These are phyloP conservation scores for Berberis vulgaris DNA, from an alignment of 164 flowering plant genomes.

Conservation along the genomic window DNA sequence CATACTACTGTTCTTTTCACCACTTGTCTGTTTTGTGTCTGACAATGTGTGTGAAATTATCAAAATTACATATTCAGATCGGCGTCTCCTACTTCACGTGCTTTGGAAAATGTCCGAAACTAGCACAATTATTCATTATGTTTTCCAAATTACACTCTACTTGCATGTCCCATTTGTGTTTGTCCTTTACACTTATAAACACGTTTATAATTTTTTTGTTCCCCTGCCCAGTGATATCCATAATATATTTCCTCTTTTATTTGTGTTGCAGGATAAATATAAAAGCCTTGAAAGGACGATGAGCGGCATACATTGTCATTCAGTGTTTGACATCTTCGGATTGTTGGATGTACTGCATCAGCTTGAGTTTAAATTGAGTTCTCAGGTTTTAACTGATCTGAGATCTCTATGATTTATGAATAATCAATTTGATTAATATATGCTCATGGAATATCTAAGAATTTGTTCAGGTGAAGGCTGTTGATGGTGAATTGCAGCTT, in stretches of 20 bases:
- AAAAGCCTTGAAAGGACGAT: constrained; percentile 34
- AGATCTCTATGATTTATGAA: neutral
- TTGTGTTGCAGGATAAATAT: constrained; percentile 25
- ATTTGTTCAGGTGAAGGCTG: constrained; percentile 22
- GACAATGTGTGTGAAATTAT: too few species aligned
- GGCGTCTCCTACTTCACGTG: too few species aligned
- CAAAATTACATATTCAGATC: too few species aligned
- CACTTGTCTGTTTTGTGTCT: too few species aligned
- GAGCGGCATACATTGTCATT: constrained; percentile 50
- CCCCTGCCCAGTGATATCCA: neutral
- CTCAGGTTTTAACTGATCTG: constrained; percentile 36
- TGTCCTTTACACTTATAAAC: too few species aligned
- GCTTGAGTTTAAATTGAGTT: constrained; percentile 34
- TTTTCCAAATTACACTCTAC: too few species aligned
- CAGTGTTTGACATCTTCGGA: constrained; percentile 61
- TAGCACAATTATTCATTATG: too few species aligned
- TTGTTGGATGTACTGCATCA: constrained; percentile 52
- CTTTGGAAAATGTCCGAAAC: too few species aligned
- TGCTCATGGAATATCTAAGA: constrained; percentile 2
- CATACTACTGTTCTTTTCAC: too few species aligned
- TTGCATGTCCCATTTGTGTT: too few species aligned
- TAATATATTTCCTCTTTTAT: neutral
- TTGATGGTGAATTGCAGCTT: constrained; percentile 27
- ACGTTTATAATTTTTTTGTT: neutral
- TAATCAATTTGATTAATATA: constrained; percentile 1